Evolutionary conservation across 768 basidiomycete genomes (phyloP).

Genomic region (Postia placenta): DNA sequence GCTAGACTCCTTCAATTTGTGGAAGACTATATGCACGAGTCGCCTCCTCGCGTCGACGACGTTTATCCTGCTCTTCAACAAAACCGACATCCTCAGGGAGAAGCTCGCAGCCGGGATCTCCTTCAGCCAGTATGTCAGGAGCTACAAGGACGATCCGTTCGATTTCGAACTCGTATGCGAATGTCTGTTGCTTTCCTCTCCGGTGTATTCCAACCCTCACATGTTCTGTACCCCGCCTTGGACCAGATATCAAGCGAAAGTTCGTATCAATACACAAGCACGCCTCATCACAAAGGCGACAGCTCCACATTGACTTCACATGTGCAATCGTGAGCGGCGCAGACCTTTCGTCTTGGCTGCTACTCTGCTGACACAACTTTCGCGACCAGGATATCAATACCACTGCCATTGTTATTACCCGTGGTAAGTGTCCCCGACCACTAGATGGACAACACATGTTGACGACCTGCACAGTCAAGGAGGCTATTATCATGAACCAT

Average conservation of each 20-base stretch:
- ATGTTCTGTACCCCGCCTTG: background rate
- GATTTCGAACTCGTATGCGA: conserved; percentile 43
- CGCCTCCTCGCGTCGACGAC: conserved; percentile 46
- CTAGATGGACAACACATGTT: no score
- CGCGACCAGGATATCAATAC: conserved; percentile 37
- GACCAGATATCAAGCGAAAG: conserved; percentile 44
- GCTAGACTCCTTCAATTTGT: conserved; percentile 52
- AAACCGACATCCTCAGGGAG: conserved; percentile 50
- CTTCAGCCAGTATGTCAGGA: conserved; percentile 50
- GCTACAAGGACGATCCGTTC: conserved; percentile 47
- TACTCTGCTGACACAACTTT: background rate
- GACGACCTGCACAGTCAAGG: conserved; percentile 17
- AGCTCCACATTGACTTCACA: conserved; percentile 48
- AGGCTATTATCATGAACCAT: conserved; percentile 18
- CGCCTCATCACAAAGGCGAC: conserved; percentile 39
- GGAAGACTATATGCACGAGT: conserved; percentile 56
- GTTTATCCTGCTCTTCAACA: conserved; percentile 59
- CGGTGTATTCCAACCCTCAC: background rate
- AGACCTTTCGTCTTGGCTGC: background rate
- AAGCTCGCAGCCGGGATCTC: conserved; percentile 46
- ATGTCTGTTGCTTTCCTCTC: conserved; percentile 31
- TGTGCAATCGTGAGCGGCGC: conserved; percentile 47
- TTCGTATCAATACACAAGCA: conserved; percentile 46
- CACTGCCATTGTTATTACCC: conserved; percentile 40
- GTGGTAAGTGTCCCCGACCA: conserved; percentile 31